These are phyloP conservation scores for Crucibulum laeve DNA, from an alignment of 768 basidiomycete genomes.

Conservation along the genomic window DNA sequence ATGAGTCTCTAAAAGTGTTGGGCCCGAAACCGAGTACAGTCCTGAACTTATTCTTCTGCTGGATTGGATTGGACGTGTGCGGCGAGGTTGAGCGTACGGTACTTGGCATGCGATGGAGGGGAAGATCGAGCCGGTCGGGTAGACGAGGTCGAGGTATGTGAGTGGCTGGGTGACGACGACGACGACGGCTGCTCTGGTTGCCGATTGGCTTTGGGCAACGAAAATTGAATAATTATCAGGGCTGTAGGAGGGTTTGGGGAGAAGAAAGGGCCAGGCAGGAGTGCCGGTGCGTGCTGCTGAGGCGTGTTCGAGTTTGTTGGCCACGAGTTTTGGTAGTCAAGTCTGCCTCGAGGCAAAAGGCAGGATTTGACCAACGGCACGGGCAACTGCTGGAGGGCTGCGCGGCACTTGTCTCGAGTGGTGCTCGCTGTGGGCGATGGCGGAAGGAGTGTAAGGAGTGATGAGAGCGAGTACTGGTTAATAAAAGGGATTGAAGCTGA, in stretches of 20 bases:
- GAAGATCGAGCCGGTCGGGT: background rate
- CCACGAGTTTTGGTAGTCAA: constrained; percentile 12
- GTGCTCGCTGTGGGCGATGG: background rate
- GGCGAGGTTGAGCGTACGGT: constrained; percentile 10
- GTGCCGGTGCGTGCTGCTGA: background rate
- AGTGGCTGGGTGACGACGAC: too few species aligned
- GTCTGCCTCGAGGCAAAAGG: constrained; percentile 11
- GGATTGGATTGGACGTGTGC: constrained; percentile 9
- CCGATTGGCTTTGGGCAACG: background rate
- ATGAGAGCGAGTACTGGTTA: too few species aligned
- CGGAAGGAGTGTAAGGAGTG: constrained; percentile 5
- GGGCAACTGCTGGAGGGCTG: too few species aligned
- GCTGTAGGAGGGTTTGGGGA: background rate
- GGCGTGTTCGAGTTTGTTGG: constrained; percentile 12
- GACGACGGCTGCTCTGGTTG: too few species aligned
- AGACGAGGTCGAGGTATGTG: background rate
- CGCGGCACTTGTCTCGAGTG: too few species aligned
- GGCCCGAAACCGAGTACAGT: constrained; percentile 41
- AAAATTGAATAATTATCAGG: constrained; percentile 3
- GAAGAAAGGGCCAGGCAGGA: background rate
- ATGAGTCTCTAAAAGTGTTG: constrained; percentile 25
- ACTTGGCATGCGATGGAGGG: constrained; percentile 11
- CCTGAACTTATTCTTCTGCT: constrained; percentile 42
- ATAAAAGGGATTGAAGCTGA: too few species aligned
- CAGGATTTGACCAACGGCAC: background rate